These are phyloP conservation scores for Penicillium robsamsonii DNA, from an alignment of 495 filamentous ascomycete species.

Conservation along the genomic window DNA sequence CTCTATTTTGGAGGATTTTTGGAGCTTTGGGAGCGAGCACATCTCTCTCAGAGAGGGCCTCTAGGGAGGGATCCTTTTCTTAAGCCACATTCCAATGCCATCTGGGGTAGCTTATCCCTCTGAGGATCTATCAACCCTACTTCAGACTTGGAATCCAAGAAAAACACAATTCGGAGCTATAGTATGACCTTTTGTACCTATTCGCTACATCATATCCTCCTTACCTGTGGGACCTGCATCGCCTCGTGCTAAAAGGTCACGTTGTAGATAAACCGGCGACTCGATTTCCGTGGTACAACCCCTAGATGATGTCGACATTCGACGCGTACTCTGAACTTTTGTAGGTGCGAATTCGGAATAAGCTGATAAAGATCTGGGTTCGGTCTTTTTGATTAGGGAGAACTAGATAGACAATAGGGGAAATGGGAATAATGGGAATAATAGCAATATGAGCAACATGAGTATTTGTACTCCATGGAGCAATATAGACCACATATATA, in stretches of 20 bases:
- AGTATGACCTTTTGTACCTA: not conserved
- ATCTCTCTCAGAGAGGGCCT: not conserved
- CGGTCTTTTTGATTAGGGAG: not conserved
- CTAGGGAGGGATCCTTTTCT: not conserved
- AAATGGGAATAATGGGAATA: not conserved
- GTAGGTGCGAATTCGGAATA: no score
- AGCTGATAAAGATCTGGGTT: not conserved
- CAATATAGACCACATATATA: not conserved
- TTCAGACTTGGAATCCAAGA: constrained; percentile 7
- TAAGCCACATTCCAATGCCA: constrained; percentile 25
- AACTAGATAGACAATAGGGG: not conserved
- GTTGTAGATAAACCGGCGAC: constrained; percentile 15
- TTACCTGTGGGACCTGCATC: constrained; percentile 5
- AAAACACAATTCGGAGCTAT: not conserved
- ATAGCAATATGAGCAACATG: not conserved
- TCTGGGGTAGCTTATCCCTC: constrained; percentile 13
- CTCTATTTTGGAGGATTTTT: not conserved
- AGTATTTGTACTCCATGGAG: not conserved
- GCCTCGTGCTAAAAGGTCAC: constrained; percentile 17
- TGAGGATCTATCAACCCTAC: constrained; percentile 4
- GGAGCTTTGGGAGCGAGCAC: not conserved
- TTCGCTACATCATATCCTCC: not conserved
- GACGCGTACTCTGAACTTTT: not conserved
- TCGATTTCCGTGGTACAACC: constrained; percentile 19
- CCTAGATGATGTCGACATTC: constrained; percentile 27